Percentiles rank a stretch among this genome's conserved stretches.
Conservation (phyloP, 257 asterid species). For the Solanum peruvianum region DNA sequence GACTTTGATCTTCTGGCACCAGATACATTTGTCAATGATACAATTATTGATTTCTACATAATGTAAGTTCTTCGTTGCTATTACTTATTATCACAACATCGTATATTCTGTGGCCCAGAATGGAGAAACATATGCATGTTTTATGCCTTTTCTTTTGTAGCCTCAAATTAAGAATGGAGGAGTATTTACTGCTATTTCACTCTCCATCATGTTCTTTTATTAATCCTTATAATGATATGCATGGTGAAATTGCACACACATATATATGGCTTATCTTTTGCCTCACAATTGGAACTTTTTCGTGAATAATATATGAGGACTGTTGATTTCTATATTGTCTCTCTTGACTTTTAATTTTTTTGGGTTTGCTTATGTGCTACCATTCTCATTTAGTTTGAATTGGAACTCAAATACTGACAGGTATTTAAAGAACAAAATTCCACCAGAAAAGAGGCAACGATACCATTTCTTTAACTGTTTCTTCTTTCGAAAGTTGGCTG, state of each 20-base stretch:
- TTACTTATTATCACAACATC: neutral
- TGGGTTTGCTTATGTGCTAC: neutral
- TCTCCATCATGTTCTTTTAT: too few species aligned
- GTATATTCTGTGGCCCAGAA: neutral
- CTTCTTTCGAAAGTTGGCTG: slow-evolving; percentile 90
- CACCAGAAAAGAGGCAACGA: slow-evolving; percentile 36
- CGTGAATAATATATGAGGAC: neutral
- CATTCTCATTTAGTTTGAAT: neutral
- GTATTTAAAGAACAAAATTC: slow-evolving; percentile 55
- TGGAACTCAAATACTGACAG: slow-evolving; percentile 31
- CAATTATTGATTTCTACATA: slow-evolving; percentile 85
- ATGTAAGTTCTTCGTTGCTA: slow-evolving; percentile 45
- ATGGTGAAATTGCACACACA: neutral
- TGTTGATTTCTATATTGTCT: neutral
- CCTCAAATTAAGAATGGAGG: neutral
- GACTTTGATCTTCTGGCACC: slow-evolving; percentile 83
- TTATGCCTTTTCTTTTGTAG: neutral
- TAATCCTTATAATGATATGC: neutral
- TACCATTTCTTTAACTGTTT: slow-evolving; percentile 91
- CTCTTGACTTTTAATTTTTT: neutral
- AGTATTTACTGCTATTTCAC: too few species aligned
- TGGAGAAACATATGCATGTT: neutral
- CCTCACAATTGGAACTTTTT: neutral
- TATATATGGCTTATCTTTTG: neutral
- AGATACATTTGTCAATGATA: slow-evolving; percentile 83